Conservation (phyloP, 2,329 filamentous ascomycete species). For the Camptophora hylomeconis region DNA sequence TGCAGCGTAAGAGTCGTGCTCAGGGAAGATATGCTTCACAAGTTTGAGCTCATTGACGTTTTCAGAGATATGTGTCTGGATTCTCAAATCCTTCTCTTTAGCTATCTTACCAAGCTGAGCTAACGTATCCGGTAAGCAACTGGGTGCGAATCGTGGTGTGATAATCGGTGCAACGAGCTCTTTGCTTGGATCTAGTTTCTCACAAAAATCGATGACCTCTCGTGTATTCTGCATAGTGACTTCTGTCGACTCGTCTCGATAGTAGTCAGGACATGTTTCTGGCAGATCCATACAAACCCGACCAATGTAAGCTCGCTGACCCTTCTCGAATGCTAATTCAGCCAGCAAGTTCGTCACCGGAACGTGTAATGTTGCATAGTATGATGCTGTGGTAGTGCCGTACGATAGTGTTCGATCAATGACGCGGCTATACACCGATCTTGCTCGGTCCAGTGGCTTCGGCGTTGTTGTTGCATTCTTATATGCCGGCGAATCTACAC, state of each 20-base stretch:
- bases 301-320: conserved; percentile 83
- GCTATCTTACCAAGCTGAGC: conserved; percentile 51
- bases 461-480: conserved; percentile 9
- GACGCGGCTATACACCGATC: conserved; percentile 61
- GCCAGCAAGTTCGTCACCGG: conserved; percentile 82
- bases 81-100: conserved; percentile 38
- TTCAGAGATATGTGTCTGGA: conserved; percentile 86
- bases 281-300: conserved; percentile 85
- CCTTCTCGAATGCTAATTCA: conserved; percentile 61
- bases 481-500: conserved; percentile 13
- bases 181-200: conserved; percentile 48
- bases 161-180: conserved; percentile 62
- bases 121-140: conserved; percentile 44
- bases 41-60: conserved; percentile 62
- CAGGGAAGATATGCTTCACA: conserved; percentile 58
- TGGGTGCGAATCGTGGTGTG: conserved; percentile 53
- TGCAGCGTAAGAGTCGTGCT: conserved; percentile 50
- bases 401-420: conserved; percentile 71
- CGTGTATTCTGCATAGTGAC: conserved; percentile 44
- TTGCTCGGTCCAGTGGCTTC: conserved; percentile 45
- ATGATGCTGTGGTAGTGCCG: conserved; percentile 88
- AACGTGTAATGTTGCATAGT: conserved; percentile 84
- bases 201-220: conserved; percentile 52
- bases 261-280: conserved; percentile 57
- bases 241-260: conserved; percentile 58